Base-by-base conservation (phyloP, 164 flowering plant genomes). In the Dillenia turbinata region DNA sequence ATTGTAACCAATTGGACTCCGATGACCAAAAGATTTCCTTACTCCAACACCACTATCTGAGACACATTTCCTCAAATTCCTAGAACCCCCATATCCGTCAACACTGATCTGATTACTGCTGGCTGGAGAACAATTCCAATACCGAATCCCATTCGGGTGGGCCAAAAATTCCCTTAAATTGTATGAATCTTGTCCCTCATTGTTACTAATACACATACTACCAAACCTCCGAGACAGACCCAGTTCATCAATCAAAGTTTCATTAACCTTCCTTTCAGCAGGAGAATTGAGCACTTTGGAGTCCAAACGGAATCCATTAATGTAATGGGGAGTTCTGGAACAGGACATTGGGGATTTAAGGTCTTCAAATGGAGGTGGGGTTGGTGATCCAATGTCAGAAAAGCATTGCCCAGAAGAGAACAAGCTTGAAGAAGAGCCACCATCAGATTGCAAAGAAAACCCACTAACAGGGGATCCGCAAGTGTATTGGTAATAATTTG, bases 371-470 rank as follows among this genome's bases (percentile, higher is more conserved):
- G 62, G 59, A 40, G 69, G 56, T 9, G 63, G 60, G 52, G 63
- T 48, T 2, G 69, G 69, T 12, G 77, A 70, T 56, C 77, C 78
- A 15, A 58, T 66, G 24, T 63, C 80, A 49, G 76, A 66, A 10
- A 63, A 71, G 8, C 63, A 67, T 47, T 72, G 58, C 64, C 78
- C 78, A 62, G 70, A 67, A 17, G 78, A 76, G 57, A 65, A 55
- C 33, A 69, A 77, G 49, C 79, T 78, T 22, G 83, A 71, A 11
- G 81, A 62, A 63, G 83, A 79, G 49, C 63, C 71, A 47, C 63
- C 71, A 46, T 69, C 74, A 6, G 75, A 75, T 26, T 60, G 70
- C 43, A 69, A 40, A 58, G 77, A 63, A 58, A 65, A 63, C 11
- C 80, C 67, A 65, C 74, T 74, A 50, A 70, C 72, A 60, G 85